Evolutionary conservation across 2,329 filamentous ascomycete genomes (phyloP).

Genomic region (Colletotrichum lupini): DNA sequence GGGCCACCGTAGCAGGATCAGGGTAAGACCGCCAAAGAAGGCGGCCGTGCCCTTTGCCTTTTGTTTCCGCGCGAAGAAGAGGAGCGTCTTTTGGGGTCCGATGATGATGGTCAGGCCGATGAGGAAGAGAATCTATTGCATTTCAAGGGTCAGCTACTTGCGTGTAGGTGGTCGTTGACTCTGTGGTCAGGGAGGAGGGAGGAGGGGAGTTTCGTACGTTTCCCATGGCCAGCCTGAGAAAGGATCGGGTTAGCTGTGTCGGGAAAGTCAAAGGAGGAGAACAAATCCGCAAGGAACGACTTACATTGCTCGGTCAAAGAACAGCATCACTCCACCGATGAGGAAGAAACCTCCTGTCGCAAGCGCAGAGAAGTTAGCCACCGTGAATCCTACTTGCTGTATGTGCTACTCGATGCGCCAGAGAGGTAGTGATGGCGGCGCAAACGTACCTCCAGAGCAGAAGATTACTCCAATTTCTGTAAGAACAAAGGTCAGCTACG

Average conservation of each 20-base stretch:
- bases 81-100: slow-evolving; percentile 87
- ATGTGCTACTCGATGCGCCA: slow-evolving; percentile 37
- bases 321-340: slow-evolving; percentile 91
- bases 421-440: slow-evolving; percentile 36
- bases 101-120: slow-evolving; percentile 97
- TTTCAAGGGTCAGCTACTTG: slow-evolving; percentile 3
- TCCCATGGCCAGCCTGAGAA: slow-evolving; percentile 89
- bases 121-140: slow-evolving; percentile 88
- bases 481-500: slow-evolving; percentile 44
- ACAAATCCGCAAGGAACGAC: slow-evolving; percentile 43
- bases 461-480: slow-evolving; percentile 96
- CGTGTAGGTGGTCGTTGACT: no score
- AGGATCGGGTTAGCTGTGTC: slow-evolving; percentile 31
- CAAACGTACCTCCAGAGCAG: slow-evolving; percentile 90
- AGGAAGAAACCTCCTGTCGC: slow-evolving; percentile 89
- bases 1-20: slow-evolving; percentile 92
- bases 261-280: background rate
- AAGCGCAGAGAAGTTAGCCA: slow-evolving; percentile 24
- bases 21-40: slow-evolving; percentile 83
- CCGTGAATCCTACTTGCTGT: background rate
- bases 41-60: slow-evolving; percentile 93
- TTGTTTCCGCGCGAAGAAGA: slow-evolving; percentile 94
- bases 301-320: slow-evolving; percentile 97
- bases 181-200: slow-evolving; percentile 19
- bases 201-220: slow-evolving; percentile 70